Conservation (phyloP, 2,329 filamentous ascomycete genomes). For the Monilinia vaccinii-corymbosi region DNA sequence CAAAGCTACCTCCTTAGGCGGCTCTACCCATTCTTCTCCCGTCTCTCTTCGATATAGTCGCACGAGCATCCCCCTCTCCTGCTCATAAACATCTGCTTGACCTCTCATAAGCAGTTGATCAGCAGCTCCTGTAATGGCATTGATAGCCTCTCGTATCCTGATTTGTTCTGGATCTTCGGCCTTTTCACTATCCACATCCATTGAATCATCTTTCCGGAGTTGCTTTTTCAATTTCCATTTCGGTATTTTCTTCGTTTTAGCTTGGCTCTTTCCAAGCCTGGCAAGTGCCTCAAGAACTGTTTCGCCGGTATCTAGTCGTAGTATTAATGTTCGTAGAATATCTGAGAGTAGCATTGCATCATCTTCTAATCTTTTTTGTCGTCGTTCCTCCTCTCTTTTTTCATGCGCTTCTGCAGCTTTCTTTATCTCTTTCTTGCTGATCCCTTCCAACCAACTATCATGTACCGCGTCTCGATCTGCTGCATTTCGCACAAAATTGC, state of each 20-base stretch:
- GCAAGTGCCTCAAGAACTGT: conserved; percentile 82
- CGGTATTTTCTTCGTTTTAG: conserved; percentile 49
- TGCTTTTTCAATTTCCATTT: conserved; percentile 66
- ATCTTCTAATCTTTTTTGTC: conserved; percentile 61
- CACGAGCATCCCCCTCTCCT: conserved; percentile 73
- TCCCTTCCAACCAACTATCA: conserved; percentile 84
- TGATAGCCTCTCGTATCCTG: conserved; percentile 63
- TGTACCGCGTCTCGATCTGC: conserved; percentile 82
- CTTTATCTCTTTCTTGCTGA: conserved; percentile 90
- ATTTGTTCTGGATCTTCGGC: conserved; percentile 59
- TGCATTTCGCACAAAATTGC: conserved; percentile 87
- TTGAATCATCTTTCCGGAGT: conserved; percentile 48
- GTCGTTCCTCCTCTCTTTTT: conserved; percentile 68
- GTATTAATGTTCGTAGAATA: conserved; percentile 63
- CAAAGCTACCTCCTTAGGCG: conserved; percentile 30
- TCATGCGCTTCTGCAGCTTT: conserved; percentile 80
- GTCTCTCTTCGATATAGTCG: conserved; percentile 78
- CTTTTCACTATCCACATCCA: conserved; percentile 59
- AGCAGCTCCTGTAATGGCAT: conserved; percentile 79
- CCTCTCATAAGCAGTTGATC: conserved; percentile 78
- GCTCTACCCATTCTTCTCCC: conserved; percentile 72
- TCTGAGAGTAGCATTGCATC: conserved; percentile 68
- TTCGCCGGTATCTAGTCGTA: conserved; percentile 67
- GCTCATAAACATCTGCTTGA: conserved; percentile 84
- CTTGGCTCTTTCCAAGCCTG: conserved; percentile 61